These are phyloP conservation scores for Breynia disticha DNA, from an alignment of 441 rosid genomes.

Conservation along the genomic window DNA sequence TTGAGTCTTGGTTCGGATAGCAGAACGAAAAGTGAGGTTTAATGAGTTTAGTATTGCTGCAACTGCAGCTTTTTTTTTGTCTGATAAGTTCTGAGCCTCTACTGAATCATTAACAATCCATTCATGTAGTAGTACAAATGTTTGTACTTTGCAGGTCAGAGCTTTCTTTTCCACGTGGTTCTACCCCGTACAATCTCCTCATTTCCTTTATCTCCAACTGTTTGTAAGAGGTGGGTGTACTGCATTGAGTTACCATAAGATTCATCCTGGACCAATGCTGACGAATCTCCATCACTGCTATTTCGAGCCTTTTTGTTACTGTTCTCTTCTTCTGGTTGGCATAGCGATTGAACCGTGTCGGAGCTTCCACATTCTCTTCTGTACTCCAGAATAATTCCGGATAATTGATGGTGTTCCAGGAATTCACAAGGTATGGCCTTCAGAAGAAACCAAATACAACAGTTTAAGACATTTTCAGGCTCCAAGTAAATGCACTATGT, in stretches of 20 bases:
- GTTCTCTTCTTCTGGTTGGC: constrained; percentile 44
- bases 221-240: neutral
- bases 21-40: neutral
- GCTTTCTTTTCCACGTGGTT: neutral
- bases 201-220: neutral
- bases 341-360: constrained; percentile 44
- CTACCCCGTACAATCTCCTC: neutral
- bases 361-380: constrained; percentile 53
- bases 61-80: no score
- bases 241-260: neutral
- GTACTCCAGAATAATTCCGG: constrained; percentile 38
- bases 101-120: neutral
- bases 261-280: neutral
- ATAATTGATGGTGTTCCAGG: constrained; percentile 41
- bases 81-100: neutral
- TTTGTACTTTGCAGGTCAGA: neutral
- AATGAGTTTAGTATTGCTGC: neutral
- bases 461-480: neutral
- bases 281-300: neutral
- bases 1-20: no score
- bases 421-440: constrained; percentile 48
- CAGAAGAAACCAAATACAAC: neutral
- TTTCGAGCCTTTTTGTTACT: constrained; percentile 5
- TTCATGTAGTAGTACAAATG: neutral
- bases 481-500: neutral